Base-by-base conservation (phyloP, 306 rosid genomes). In the Cyclanthera cordifolia region DNA sequence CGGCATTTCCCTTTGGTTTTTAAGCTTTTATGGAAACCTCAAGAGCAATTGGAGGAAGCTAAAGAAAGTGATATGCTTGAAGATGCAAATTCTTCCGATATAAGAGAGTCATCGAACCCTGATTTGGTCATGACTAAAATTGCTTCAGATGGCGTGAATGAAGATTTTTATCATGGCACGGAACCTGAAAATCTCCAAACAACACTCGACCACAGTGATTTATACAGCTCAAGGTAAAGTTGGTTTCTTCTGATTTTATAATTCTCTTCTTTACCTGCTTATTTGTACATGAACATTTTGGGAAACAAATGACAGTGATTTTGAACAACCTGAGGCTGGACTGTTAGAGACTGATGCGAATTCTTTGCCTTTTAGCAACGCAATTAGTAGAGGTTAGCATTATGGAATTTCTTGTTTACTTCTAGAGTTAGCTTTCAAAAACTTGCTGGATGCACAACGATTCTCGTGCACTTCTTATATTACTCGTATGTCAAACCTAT, bases 1-100 rank as follows among this genome's bases (percentile, higher is more conserved):
- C 80, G 54, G 82, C 91, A 71, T 78, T 84, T 93, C 60, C 96
- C 98, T 65, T 82, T 76, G 74, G 53, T 93, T 69, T 83, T 84
- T 70, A 77, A 73, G 76, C 84, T 89, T 77, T 78, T 86, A 81
- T 79, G 83, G 74, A 80, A 76, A 70, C 73, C 55, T 28, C 66
- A 75, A 74, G 74, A 47, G 27, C 82, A 72, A 50, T 68, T 73
- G 74, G 75, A 54, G 72, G 85, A 70, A 61, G 39, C 66, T 57
- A 55, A 30, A 65, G 80, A 79, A 76, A 81, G 53, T 59, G 67
- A 59, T 73, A 64, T 72, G 67, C 73, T 23, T 39, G 79, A 61
- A 37, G 69, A 53, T 8, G 55, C 61, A 78, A 55, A 58, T 72
- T 69, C 55, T 63, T 68, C 70, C 28, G 76, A 75, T 67, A 75